These are phyloP conservation scores for Periconia digitata DNA, from an alignment of 2,329 filamentous ascomycete genomes.

Conservation along the genomic window DNA sequence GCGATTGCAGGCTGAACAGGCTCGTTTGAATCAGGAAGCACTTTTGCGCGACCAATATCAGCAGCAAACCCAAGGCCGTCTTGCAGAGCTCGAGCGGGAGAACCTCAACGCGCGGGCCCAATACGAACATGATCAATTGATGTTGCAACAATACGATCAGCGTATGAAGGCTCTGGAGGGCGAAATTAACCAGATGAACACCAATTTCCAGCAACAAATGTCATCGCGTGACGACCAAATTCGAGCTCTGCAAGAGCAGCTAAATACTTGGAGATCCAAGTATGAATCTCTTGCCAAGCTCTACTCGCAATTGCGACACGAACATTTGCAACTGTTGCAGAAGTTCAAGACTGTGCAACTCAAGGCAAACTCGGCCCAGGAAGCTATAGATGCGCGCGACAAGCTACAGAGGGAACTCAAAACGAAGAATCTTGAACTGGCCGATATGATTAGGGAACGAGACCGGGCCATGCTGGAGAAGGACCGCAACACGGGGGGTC, in stretches of 20 bases:
- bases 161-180: constrained; percentile 90
- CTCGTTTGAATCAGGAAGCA: constrained; percentile 86
- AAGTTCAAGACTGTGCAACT: constrained; percentile 96
- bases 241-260: constrained; percentile 86
- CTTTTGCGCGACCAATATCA: constrained; percentile 85
- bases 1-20: constrained; percentile 81
- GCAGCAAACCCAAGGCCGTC: constrained; percentile 91
- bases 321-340: constrained; percentile 91
- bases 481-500: constrained; percentile 80
- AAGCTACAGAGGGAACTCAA: constrained; percentile 97
- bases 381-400: constrained; percentile 92
- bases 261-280: constrained; percentile 96
- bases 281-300: constrained; percentile 96
- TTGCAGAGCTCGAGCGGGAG: constrained; percentile 92
- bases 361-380: constrained; percentile 94
- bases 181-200: constrained; percentile 79
- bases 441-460: constrained; percentile 96
- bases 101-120: constrained; percentile 92
- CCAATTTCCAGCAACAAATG: constrained; percentile 82
- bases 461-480: constrained; percentile 92
- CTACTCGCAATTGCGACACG: constrained; percentile 92
- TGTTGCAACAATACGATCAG: constrained; percentile 94
- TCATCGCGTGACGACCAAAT: constrained; percentile 94
- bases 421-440: constrained; percentile 98
- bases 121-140: constrained; percentile 94